Evolutionary conservation across 2,329 filamentous ascomycete genomes (phyloP).

Genomic region (Triangularia setosa): DNA sequence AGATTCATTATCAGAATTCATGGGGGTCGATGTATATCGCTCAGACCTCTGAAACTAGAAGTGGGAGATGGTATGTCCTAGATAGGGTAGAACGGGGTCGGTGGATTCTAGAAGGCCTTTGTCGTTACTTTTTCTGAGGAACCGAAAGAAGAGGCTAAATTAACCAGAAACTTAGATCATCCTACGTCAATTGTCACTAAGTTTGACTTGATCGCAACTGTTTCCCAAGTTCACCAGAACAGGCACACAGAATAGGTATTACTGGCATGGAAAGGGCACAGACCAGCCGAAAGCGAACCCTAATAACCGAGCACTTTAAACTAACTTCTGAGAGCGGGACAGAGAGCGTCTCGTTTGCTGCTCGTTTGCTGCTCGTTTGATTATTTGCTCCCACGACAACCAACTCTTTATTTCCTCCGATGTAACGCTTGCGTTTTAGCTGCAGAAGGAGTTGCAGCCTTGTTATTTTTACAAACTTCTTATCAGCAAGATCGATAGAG

Average conservation of each 20-base stretch:
- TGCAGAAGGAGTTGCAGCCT: neutral
- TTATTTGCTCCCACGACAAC: neutral
- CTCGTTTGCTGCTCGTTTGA: neutral
- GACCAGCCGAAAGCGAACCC: neutral
- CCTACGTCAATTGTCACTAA: neutral
- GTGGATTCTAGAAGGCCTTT: neutral
- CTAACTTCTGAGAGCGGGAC: neutral
- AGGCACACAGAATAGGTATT: no score
- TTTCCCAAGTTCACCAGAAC: no score
- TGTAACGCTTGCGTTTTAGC: constrained; percentile 1
- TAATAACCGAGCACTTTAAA: neutral
- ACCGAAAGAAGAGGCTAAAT: neutral
- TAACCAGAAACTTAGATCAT: neutral
- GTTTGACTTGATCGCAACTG: neutral
- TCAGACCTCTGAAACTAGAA: neutral
- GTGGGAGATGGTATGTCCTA: neutral
- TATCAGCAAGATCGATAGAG: neutral
- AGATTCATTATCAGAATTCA: neutral
- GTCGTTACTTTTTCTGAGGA: neutral
- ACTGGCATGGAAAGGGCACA: neutral
- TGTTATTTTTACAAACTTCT: neutral
- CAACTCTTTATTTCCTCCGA: neutral
- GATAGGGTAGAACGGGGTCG: neutral
- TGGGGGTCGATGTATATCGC: neutral
- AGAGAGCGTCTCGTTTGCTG: neutral